These are phyloP conservation scores for Chlamydomonas schloesseri DNA, from an alignment of 139 green algal genomes.

Conservation along the genomic window DNA sequence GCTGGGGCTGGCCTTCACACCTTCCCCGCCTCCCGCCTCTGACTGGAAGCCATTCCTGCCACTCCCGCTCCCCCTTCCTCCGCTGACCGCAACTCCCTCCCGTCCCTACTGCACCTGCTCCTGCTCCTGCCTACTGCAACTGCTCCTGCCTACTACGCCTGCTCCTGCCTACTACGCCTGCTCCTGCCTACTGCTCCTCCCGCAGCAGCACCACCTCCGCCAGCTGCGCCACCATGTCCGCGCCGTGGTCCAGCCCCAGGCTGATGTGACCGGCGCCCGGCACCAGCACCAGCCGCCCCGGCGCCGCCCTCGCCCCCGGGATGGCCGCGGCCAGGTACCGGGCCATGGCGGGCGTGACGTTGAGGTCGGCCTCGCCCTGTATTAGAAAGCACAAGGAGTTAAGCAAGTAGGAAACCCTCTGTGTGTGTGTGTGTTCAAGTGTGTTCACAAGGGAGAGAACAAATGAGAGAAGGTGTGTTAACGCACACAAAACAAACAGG, in stretches of 20 bases:
- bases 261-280: constrained; percentile 23
- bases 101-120: too few relatives aligned
- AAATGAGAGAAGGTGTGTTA: too few relatives aligned
- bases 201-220: not conserved
- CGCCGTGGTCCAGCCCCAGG: constrained; percentile 31
- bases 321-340: constrained; percentile 12
- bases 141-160: too few relatives aligned
- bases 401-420: not conserved
- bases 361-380: constrained; percentile 18
- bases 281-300: not conserved
- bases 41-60: too few relatives aligned
- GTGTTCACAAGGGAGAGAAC: not conserved
- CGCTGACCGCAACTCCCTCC: too few relatives aligned
- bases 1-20: too few relatives aligned
- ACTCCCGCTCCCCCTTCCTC: too few relatives aligned
- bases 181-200: not conserved
- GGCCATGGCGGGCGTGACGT: constrained; percentile 28
- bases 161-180: not conserved
- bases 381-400: not conserved
- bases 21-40: too few relatives aligned
- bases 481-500: too few relatives aligned
- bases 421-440: not conserved
- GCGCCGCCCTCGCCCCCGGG: not conserved
- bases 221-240: not conserved
- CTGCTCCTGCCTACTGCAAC: too few relatives aligned